Conservation (phyloP, 2,329 filamentous ascomycete species). For the Penicillium sp. region DNA sequence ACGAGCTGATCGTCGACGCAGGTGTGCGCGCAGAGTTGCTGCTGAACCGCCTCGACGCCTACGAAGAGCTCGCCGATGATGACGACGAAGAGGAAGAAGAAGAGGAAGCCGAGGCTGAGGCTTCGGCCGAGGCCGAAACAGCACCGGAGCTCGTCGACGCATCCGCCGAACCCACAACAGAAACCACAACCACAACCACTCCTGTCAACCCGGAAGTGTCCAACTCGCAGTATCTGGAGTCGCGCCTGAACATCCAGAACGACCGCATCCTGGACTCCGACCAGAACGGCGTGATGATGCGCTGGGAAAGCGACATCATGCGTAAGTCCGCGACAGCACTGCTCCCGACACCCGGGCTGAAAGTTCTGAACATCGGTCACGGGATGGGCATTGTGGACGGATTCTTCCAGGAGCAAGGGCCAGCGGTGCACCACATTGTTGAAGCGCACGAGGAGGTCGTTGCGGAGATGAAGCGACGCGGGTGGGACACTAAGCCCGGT, state of each 20-base stretch:
- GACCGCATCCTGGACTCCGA: conserved; percentile 63
- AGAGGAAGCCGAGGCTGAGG: background rate
- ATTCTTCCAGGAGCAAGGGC: conserved; percentile 61
- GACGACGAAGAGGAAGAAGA: conserved; percentile 28
- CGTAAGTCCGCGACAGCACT: conserved; percentile 62
- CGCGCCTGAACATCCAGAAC: conserved; percentile 55
- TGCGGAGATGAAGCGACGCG: conserved; percentile 56
- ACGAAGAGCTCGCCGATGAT: conserved; percentile 54
- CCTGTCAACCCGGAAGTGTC: conserved; percentile 42
- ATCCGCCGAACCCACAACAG: conserved; percentile 7
- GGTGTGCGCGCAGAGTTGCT: conserved; percentile 85
- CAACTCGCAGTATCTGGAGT: conserved; percentile 60
- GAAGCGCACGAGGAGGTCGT: conserved; percentile 76
- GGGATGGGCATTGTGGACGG: conserved; percentile 83
- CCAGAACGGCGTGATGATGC: conserved; percentile 86
- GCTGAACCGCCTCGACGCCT: conserved; percentile 71
- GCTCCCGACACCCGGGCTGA: conserved; percentile 52
- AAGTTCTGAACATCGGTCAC: conserved; percentile 76
- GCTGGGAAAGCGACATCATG: conserved; percentile 85
- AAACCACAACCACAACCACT: conserved; percentile 5
- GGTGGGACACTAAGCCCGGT: conserved; percentile 56
- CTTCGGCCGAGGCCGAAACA: conserved; percentile 3
- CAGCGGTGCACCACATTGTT: conserved; percentile 68
- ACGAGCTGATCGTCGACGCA: conserved; percentile 76
- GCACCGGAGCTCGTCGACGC: conserved; percentile 23